Evolutionary conservation across 495 filamentous ascomycete genomes (phyloP).

Genomic region (Penicillium mononematosum): DNA sequence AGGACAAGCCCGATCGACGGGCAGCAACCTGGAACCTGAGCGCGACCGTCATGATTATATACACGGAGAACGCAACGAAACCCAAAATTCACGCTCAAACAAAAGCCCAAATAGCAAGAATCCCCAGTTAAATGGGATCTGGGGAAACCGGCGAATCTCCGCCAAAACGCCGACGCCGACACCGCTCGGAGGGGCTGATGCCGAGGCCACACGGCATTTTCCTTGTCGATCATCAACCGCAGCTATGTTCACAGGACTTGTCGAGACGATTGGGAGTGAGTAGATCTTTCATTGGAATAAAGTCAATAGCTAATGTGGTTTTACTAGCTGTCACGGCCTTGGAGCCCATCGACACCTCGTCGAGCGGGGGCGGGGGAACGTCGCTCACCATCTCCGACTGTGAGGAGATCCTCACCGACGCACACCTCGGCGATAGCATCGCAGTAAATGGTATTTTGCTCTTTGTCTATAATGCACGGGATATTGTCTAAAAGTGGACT

Average conservation of each 20-base stretch:
- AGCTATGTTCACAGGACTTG: slow-evolving; percentile 94
- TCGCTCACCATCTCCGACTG: slow-evolving; percentile 83
- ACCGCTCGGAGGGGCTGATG: slow-evolving; percentile 32
- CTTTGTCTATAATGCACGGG: not conserved
- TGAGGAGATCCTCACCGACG: slow-evolving; percentile 72
- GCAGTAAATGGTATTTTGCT: slow-evolving; percentile 70
- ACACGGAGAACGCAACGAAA: slow-evolving; percentile 1
- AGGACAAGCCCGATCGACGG: slow-evolving; percentile 25
- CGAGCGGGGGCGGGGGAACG: slow-evolving; percentile 70
- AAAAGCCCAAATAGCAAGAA: slow-evolving; percentile 6
- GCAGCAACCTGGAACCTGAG: slow-evolving; percentile 30
- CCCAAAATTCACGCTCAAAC: slow-evolving; percentile 3
- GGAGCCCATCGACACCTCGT: slow-evolving; percentile 71
- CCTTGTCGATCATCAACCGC: slow-evolving; percentile 23
- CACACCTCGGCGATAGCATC: slow-evolving; percentile 88
- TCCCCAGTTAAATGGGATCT: slow-evolving; percentile 16
- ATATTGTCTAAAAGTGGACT: slow-evolving; percentile 12
- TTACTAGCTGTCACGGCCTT: slow-evolving; percentile 73
- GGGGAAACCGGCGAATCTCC: slow-evolving; percentile 29
- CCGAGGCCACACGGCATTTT: slow-evolving; percentile 30
- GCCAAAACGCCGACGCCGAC: slow-evolving; percentile 37
- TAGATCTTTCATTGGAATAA: slow-evolving; percentile 3
- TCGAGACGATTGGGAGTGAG: slow-evolving; percentile 91
- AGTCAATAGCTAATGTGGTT: slow-evolving; percentile 17
- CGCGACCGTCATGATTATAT: slow-evolving; percentile 25